Evolutionary conservation across 305 asterid species (phyloP), one percentile per base, ranked within the genome.

Genomic region (Fraxinus velutina): DNA sequence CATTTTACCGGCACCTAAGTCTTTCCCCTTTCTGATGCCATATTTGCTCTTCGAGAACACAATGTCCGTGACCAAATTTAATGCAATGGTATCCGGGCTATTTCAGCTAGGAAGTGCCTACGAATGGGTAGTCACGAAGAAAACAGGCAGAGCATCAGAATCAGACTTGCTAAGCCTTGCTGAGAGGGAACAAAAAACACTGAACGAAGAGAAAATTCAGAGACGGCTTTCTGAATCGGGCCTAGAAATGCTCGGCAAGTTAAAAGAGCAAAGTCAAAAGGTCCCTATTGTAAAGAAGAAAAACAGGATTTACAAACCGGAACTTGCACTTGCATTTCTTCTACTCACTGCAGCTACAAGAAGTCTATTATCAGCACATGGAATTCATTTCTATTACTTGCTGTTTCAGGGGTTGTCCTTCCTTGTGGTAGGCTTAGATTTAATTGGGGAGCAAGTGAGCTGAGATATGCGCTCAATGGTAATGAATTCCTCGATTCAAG

Each of bases 61-160:
- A 32, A 95, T 94, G 99, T 95, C 99, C 0, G 99, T 95, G 62
- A 95, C 99, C 8, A 95, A 95, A 77, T 95, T 95, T 93, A 94
- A 95, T 21, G 99, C 99, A 6, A 95, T 95, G 99, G 74, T 95
- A 68, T 95, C 99, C 0, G 98, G 99, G 70, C 88, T 95, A 12
- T 95, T 95, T 73, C 98, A 95, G 86, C 94, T 95, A 0, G 98
- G 98, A 15, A 91, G 98, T 75, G 91, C 99, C 0, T 95, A 95
- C n/a, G 99, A 95, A 81, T 95, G 99, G 99, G 96, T 95, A 5
- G 99, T 95, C 73, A 95, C 99, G 0, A 95, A 95, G 87, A 95
- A 95, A 80, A 87, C 98, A 0, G 99, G 99, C 5, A 83, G 99
- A 78, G 91, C 97, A 5, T 95, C 99, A 0, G 98, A 95, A 34